Percentiles rank a stretch among this genome's conserved stretches.
Conservation (phyloP, 805 yeast species). For the Kazachstania psychrophila region DNA sequence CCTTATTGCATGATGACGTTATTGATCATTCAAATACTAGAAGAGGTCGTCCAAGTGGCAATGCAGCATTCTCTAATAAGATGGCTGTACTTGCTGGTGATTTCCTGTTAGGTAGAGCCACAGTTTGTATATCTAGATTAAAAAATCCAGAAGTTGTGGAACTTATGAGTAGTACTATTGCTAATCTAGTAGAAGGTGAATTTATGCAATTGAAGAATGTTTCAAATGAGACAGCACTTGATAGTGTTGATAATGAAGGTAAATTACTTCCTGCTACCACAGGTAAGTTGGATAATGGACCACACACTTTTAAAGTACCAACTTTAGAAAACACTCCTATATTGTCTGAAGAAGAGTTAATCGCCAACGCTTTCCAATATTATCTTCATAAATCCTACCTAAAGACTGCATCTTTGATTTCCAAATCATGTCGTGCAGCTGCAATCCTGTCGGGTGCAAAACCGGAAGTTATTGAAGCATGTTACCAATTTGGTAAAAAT, state of each 20-base stretch:
- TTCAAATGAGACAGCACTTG: constrained; percentile 46
- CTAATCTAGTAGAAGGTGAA: constrained; percentile 95
- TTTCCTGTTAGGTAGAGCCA: constrained; percentile 88
- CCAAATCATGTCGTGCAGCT: constrained; percentile 86
- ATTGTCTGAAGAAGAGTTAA: constrained; percentile 52
- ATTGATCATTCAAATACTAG: constrained; percentile 84
- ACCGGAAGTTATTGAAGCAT: constrained; percentile 65
- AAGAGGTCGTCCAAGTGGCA: constrained; percentile 85
- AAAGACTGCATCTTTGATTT: constrained; percentile 89
- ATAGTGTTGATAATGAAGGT: constrained; percentile 25
- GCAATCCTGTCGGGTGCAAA: constrained; percentile 86
- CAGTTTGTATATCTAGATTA: constrained; percentile 86
- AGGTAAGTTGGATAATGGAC: constrained; percentile 4
- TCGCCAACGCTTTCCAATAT: constrained; percentile 89
- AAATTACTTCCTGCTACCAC: not conserved
- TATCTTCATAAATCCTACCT: constrained; percentile 91
- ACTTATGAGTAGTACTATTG: constrained; percentile 88
- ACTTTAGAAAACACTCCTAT: constrained; percentile 2
- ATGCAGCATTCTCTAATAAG: constrained; percentile 88
- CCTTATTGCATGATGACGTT: constrained; percentile 91
- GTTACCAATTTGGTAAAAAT: constrained; percentile 87
- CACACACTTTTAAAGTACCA: constrained; percentile 47
- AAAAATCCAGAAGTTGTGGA: constrained; percentile 97
- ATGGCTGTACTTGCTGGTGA: constrained; percentile 98
- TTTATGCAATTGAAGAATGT: constrained; percentile 97